These are phyloP conservation scores for Podospora fimiseda DNA, from an alignment of 495 filamentous ascomycete species.

Conservation along the genomic window DNA sequence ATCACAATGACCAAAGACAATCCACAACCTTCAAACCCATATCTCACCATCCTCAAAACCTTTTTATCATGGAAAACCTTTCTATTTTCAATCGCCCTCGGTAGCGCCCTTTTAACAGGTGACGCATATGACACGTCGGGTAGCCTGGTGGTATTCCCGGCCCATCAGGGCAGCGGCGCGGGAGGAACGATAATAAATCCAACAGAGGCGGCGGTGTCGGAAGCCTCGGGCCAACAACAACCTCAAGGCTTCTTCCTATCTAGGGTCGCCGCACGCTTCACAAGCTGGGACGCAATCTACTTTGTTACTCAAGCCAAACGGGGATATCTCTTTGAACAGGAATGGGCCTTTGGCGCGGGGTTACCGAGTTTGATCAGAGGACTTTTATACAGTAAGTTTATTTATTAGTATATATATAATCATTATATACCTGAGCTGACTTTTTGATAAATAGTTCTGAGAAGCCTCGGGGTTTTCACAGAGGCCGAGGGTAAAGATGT, in stretches of 20 bases:
- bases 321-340: slow-evolving; percentile 85
- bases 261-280: slow-evolving; percentile 47
- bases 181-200: slow-evolving; percentile 44
- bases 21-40: too few species aligned
- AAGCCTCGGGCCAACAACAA: neutral
- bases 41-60: neutral
- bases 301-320: too few species aligned
- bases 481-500: neutral
- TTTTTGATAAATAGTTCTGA: neutral
- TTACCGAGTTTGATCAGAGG: slow-evolving; percentile 48
- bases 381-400: slow-evolving; percentile 26
- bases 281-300: slow-evolving; percentile 88
- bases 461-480: slow-evolving; percentile 6
- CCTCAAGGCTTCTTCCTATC: slow-evolving; percentile 33
- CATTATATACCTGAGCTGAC: too few species aligned
- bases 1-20: too few species aligned
- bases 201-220: neutral
- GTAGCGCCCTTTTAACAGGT: slow-evolving; percentile 53
- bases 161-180: slow-evolving; percentile 44
- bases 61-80: neutral
- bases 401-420: too few species aligned
- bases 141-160: slow-evolving; percentile 42
- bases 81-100: neutral
- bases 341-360: slow-evolving; percentile 90
- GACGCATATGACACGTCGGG: slow-evolving; percentile 88